Conservation (phyloP, 768 basidiomycete species). For the Suillus subalutaceus region DNA sequence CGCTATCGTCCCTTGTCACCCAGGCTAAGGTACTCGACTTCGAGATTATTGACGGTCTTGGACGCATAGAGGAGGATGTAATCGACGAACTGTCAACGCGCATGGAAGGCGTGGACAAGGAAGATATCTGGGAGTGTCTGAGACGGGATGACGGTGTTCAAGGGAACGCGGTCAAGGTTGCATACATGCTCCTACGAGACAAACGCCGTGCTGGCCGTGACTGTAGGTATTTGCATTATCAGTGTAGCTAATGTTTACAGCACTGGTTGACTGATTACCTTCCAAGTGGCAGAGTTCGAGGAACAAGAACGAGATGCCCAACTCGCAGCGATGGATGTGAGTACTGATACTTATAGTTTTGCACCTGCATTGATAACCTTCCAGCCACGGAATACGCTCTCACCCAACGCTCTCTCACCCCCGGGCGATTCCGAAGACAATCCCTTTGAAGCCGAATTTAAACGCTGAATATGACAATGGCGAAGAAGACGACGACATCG, state of each 20-base stretch:
- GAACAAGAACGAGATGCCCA: conserved; percentile 87
- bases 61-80: conserved; percentile 89
- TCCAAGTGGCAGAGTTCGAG: conserved; percentile 71
- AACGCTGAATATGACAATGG: conserved; percentile 39
- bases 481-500: conserved; percentile 55
- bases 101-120: conserved; percentile 75
- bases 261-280: conserved; percentile 19
- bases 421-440: conserved; percentile 69
- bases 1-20: conserved; percentile 70
- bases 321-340: conserved; percentile 77
- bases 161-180: conserved; percentile 94
- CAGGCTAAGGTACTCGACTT: conserved; percentile 72
- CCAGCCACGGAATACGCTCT: conserved; percentile 72
- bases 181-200: conserved; percentile 91
- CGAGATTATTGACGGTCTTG: conserved; percentile 89
- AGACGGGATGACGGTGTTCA: conserved; percentile 81
- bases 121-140: conserved; percentile 87
- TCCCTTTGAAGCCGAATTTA: conserved; percentile 80
- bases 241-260: conserved; percentile 5
- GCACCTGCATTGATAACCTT: conserved; percentile 12
- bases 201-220: conserved; percentile 84
- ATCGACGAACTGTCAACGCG: conserved; percentile 78
- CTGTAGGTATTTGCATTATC: conserved; percentile 53
- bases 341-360: conserved; percentile 38
- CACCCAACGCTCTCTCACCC: conserved; percentile 69